Percentiles rank a stretch among this genome's conserved stretches.
Evolutionary conservation across 2,329 filamentous ascomycete genomes (phyloP).

Genomic region (Ambrosiella beaveri): DNA sequence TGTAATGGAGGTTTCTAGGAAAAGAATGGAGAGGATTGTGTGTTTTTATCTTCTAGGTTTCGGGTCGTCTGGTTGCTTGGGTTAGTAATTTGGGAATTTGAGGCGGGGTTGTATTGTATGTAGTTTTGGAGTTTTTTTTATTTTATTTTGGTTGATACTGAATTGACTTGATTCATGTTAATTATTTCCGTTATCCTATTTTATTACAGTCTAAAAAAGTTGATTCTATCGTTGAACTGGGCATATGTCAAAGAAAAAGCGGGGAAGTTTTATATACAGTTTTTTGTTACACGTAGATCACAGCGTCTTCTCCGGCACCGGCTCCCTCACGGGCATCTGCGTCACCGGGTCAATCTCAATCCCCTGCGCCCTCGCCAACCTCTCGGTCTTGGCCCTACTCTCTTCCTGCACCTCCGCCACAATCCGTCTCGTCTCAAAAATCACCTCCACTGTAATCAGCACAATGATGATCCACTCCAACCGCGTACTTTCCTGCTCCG

Average conservation of each 20-base stretch:
- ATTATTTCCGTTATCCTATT: no score
- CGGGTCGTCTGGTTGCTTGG: no score
- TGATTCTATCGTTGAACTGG: no score
- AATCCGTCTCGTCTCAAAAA: slow-evolving; percentile 64
- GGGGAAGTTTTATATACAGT: not conserved
- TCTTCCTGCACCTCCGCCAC: slow-evolving; percentile 42
- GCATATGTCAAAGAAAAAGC: no score
- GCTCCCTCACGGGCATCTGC: slow-evolving; percentile 1
- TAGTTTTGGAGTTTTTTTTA: no score
- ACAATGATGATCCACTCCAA: slow-evolving; percentile 94
- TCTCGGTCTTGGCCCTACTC: slow-evolving; percentile 16
- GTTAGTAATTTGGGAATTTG: no score
- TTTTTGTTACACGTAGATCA: not conserved
- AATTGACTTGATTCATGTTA: no score
- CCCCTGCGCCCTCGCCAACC: slow-evolving; percentile 9
- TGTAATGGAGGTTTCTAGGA: not conserved
- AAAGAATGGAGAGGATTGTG: not conserved
- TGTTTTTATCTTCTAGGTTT: no score
- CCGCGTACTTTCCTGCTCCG: slow-evolving; percentile 73
- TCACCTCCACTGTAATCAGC: slow-evolving; percentile 80
- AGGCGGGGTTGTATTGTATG: no score
- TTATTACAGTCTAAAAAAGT: no score
- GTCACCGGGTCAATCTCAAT: slow-evolving; percentile 11
- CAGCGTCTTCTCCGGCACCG: not conserved
- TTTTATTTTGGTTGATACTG: no score